Evolutionary conservation across 2,329 filamentous ascomycete genomes (phyloP).

Genomic region (Penicillium crustosum): DNA sequence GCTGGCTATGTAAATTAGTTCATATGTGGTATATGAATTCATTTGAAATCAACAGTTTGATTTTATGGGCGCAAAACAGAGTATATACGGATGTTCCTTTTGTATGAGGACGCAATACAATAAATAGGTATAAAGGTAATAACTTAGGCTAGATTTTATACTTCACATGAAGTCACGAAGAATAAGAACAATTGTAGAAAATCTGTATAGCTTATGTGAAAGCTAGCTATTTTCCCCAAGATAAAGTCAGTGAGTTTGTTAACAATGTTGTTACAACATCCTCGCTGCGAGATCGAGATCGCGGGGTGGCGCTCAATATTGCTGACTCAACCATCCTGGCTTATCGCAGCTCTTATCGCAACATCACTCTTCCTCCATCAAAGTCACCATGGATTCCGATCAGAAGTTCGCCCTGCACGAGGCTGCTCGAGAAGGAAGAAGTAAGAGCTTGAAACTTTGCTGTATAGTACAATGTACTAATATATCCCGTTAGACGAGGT

Average conservation of each 20-base stretch:
- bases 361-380: constrained; percentile 12
- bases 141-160: not conserved
- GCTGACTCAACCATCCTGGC: constrained; percentile 14
- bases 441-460: constrained; percentile 53
- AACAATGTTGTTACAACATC: too few species aligned
- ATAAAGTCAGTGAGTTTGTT: not conserved
- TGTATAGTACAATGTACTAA: constrained; percentile 23
- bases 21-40: too few species aligned
- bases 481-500: constrained; percentile 54
- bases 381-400: constrained; percentile 41
- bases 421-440: constrained; percentile 78
- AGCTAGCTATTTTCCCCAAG: not conserved
- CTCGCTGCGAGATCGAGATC: too few species aligned
- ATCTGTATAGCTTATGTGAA: not conserved
- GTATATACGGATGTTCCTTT: too few species aligned
- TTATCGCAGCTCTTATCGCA: constrained; percentile 30
- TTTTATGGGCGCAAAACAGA: too few species aligned
- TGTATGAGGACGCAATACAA: not conserved
- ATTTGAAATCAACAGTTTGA: too few species aligned
- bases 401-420: constrained; percentile 77
- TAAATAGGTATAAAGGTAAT: not conserved
- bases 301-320: not conserved
- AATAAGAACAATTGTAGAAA: not conserved
- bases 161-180: not conserved
- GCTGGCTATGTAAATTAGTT: too few species aligned